These are phyloP conservation scores for Histomonas meleagridis DNA, from an alignment of 208 protist genomes.

Conservation along the genomic window DNA sequence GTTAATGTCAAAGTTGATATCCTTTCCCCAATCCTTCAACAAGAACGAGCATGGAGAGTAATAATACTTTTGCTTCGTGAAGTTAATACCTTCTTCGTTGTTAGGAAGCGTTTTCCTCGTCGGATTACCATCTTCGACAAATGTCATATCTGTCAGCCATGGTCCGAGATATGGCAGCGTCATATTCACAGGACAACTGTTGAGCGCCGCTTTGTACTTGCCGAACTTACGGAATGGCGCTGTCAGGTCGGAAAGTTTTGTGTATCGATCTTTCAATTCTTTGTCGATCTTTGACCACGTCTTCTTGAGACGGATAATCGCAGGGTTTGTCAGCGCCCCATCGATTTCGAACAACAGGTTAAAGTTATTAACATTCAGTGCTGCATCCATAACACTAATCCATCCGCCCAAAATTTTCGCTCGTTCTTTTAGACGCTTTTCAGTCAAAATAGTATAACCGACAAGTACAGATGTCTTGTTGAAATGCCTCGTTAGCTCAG, in stretches of 20 bases:
- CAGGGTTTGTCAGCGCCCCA: not conserved
- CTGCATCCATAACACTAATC: not conserved
- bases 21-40: not conserved
- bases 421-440: not conserved
- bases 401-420: not conserved
- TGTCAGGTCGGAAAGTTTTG: not conserved
- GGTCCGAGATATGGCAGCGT: not conserved
- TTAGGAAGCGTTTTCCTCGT: not conserved
- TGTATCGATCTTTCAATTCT: not conserved
- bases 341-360: not conserved
- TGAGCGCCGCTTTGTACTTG: not conserved
- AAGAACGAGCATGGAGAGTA: not conserved
- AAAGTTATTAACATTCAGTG: not conserved
- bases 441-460: not conserved
- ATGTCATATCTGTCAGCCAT: slow-evolving; percentile 20
- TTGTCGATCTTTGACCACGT: not conserved
- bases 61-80: not conserved
- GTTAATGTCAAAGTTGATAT: not conserved
- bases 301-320: not conserved
- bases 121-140: slow-evolving; percentile 19
- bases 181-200: not conserved
- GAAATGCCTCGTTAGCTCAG: not conserved
- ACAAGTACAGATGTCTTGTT: not conserved
- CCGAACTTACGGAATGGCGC: not conserved
- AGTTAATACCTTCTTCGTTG: not conserved